Base-by-base conservation (phyloP, 2,329 filamentous ascomycete genomes). In the Hypoxylon sp. region DNA sequence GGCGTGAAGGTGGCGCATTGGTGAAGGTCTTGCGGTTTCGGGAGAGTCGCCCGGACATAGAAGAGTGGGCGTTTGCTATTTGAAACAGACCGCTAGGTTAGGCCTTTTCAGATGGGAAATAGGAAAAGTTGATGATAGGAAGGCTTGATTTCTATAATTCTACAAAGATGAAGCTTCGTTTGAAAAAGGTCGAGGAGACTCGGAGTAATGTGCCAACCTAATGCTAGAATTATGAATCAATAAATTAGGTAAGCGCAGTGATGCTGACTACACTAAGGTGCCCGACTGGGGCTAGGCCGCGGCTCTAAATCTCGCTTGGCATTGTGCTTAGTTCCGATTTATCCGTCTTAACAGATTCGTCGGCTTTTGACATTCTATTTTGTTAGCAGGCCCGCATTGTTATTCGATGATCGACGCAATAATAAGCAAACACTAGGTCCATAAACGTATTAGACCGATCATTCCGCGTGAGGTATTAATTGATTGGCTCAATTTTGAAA, bases 321-420 rank as follows among this genome's bases (percentile, higher is more conserved):
- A 55, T 55, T 46, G 51, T 46, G 18, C 26, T 55, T 55, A 26
- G 45, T 55, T 55, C 52, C 52, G 52, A 33, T 38, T 55, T 55
- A 55, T 55, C 52, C 52, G 52, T 46, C 42, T 40, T 26, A 33
- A 45, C 51, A 30, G 14, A 4, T 22, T 14, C 26, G 12, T 20
- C n/a, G 36, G n/a, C 36, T 8, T 38, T 8, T 38, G n/a, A n/a
- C 14, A 26, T 24, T 44, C 50, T 40, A 30, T 6, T 53, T 53
- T 44, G 24, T 38, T 44, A 44, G 20, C 18, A 44, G 36, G 26
- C n/a, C 26, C 38, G 26, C 26, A 53, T 44, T 44, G 26, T 22
- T 38, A 20, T 18, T n/a, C 30, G 24, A 32, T 24, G 51, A 53
- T 53, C 51, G 12, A n/a, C 20, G 2, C 49, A 14, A 9, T n/a